phyloP scores from a whole-genome alignment of 2,329 filamentous ascomycete genomes.

The Colletotrichum liaoningense region DNA sequence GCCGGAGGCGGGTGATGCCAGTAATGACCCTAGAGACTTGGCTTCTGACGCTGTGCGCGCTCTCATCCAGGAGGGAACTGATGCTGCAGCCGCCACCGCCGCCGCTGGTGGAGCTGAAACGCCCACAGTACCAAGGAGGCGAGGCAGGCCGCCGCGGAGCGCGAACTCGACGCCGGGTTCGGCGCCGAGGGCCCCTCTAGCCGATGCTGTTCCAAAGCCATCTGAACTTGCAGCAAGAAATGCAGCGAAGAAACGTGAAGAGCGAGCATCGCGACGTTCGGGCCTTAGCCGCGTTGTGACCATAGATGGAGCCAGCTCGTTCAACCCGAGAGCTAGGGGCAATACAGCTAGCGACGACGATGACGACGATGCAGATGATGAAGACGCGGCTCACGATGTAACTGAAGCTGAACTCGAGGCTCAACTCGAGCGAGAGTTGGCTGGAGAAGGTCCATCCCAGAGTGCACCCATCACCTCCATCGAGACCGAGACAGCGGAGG shows the following conservation, averaged over 20 bases:
- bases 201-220: conserved; percentile 10
- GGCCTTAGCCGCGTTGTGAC: conserved; percentile 19
- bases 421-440: conserved; percentile 47
- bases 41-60: conserved; percentile 50
- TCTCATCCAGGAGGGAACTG: conserved; percentile 39
- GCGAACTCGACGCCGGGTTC: conserved; percentile 45
- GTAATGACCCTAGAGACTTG: conserved; percentile 49
- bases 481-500: conserved; percentile 31
- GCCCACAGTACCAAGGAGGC: conserved; percentile 40
- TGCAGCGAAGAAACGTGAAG: conserved; percentile 31
- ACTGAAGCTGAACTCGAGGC: conserved; percentile 48
- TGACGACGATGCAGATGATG: background rate
- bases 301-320: conserved; percentile 24
- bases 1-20: conserved; percentile 10
- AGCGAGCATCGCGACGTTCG: conserved; percentile 34
- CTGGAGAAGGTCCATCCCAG: conserved; percentile 36
- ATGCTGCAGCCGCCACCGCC: conserved; percentile 28
- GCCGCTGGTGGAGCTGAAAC: conserved; percentile 36
- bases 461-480: conserved; percentile 2
- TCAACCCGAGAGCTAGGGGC: conserved; percentile 6
- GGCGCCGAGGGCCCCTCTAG: background rate
- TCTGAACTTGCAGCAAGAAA: conserved; percentile 30
- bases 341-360: background rate
- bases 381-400: conserved; percentile 36
- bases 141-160: conserved; percentile 47